Conservation (phyloP, 352 stramenopile genomes). For the Bremia lactucae region DNA sequence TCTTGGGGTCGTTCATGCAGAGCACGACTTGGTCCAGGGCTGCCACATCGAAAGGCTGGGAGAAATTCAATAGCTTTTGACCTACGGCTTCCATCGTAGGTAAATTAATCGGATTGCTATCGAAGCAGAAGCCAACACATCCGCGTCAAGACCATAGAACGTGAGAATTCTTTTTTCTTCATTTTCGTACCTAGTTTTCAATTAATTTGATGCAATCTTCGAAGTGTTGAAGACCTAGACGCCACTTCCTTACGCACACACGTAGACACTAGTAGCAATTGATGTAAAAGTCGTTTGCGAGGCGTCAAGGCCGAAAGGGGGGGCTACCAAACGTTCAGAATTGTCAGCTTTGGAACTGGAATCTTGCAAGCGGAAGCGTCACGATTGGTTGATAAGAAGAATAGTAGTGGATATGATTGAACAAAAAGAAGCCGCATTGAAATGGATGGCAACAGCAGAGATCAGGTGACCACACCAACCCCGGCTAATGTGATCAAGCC, state of each 20-base stretch:
- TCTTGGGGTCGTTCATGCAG: constrained; percentile 92
- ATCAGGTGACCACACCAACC: constrained; percentile 1
- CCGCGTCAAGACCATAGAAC: too few species aligned
- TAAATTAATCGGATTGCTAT: background rate
- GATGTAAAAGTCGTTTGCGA: background rate
- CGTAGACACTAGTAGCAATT: constrained; percentile 5
- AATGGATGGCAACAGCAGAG: constrained; percentile 12
- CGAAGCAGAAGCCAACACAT: too few species aligned
- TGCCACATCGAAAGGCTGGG: constrained; percentile 91
- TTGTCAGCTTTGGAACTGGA: constrained; percentile 14
- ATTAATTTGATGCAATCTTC: constrained; percentile 6
- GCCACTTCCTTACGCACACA: constrained; percentile 13
- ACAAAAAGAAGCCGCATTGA: background rate
- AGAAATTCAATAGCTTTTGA: constrained; percentile 90
- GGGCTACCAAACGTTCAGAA: constrained; percentile 8
- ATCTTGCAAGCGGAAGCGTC: constrained; percentile 5
- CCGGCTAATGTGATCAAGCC: constrained; percentile 3
- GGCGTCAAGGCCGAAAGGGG: background rate
- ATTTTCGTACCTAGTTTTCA: constrained; percentile 10
- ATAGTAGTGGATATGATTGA: constrained; percentile 2
- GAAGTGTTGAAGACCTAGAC: constrained; percentile 3
- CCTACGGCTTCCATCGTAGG: constrained; percentile 77
- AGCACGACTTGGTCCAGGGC: constrained; percentile 94
- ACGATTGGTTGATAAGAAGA: constrained; percentile 8
- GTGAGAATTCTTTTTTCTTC: too few species aligned